Evolutionary conservation across 2,329 filamentous ascomycete species (phyloP), one percentile per base, ranked within the genome.

Genomic region (Hymenoscyphus infarciens): DNA sequence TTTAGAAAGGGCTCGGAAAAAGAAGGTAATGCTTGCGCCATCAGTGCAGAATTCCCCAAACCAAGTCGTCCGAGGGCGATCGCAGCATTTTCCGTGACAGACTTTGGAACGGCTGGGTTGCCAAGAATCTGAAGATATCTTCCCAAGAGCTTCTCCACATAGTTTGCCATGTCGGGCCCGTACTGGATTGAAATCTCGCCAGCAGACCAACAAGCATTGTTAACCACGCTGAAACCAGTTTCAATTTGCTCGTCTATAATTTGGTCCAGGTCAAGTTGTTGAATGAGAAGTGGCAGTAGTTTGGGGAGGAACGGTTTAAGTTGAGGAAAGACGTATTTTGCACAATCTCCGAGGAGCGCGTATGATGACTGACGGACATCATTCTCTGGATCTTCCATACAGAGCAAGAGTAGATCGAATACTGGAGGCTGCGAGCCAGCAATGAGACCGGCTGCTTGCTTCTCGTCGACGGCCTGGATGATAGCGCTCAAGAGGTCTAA

Each of bases 291-390:
- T 0, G 91, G 90, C 73, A 98, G 79, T 61, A 98, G 82, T 13
- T 81, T 85, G 1, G 85, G 82, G 15, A 99, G 80, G 69, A 87
- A 90, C 2, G 86, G 84, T 73, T 90, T 87, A 55, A 99, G 80
- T 72, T 95, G 88, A 5, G 84, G 83, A 77, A 94, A 98, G 57
- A 97, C 89, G 72, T 92, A 97, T 74, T 94, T 96, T 15, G 95
- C 91, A 74, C 92, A 96, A 78, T 99, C 95, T 66, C 95, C 95
- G 15, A 99, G 85, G 19, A 99, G 82, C 10, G 95, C 95, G 72
- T 97, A 99, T 0, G 93, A 92, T 11, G 95, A 99, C 76, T 99
- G 95, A 62, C 93, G 89, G 22, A 98, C 95, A 75, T 97, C 94
- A 71, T 97, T 93, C 70, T 90, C 89, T 1, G 84, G 82, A 74